phyloP scores from a whole-genome alignment of 2,329 filamentous ascomycete genomes.

The Xylaria arbuscula region DNA sequence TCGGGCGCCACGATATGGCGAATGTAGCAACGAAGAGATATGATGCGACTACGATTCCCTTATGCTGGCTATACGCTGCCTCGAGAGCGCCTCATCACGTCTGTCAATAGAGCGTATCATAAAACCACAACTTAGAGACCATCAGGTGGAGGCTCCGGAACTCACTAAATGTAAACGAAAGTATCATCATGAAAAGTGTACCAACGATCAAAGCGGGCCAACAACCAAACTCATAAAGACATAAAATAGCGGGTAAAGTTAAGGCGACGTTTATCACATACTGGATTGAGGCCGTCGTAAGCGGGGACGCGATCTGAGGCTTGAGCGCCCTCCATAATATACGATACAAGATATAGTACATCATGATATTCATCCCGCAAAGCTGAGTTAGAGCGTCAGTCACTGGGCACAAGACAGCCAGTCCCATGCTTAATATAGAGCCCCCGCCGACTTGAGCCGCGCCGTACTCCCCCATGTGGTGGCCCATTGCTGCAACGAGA shows the following conservation, averaged over 20 bases:
- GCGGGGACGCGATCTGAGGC: slow-evolving; percentile 65
- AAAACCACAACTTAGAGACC: not conserved
- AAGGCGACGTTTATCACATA: slow-evolving; percentile 72
- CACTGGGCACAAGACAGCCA: slow-evolving; percentile 20
- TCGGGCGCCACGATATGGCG: slow-evolving; percentile 58
- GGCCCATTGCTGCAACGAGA: slow-evolving; percentile 75
- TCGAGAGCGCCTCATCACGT: slow-evolving; percentile 61
- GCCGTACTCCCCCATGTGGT: slow-evolving; percentile 77
- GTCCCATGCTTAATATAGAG: slow-evolving; percentile 40
- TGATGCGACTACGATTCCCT: slow-evolving; percentile 74
- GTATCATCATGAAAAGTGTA: slow-evolving; percentile 68
- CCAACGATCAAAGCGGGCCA: slow-evolving; percentile 67
- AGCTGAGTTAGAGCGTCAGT: slow-evolving; percentile 34
- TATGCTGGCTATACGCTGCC: slow-evolving; percentile 66
- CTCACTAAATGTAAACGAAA: slow-evolving; percentile 69
- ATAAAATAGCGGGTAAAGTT: slow-evolving; percentile 70
- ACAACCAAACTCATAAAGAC: slow-evolving; percentile 68
- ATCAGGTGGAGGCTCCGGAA: not conserved
- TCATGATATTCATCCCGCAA: slow-evolving; percentile 69
- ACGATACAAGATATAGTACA: slow-evolving; percentile 70
- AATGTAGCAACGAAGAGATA: slow-evolving; percentile 79
- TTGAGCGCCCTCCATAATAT: slow-evolving; percentile 69
- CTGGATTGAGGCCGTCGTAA: slow-evolving; percentile 72
- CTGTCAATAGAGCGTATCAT: slow-evolving; percentile 13
- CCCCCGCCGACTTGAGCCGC: slow-evolving; percentile 65